Evolutionary conservation across 108 stramenopile genomes (phyloP), one percentile per base, ranked within the genome.

Genomic region (Bacterosira constricta): DNA sequence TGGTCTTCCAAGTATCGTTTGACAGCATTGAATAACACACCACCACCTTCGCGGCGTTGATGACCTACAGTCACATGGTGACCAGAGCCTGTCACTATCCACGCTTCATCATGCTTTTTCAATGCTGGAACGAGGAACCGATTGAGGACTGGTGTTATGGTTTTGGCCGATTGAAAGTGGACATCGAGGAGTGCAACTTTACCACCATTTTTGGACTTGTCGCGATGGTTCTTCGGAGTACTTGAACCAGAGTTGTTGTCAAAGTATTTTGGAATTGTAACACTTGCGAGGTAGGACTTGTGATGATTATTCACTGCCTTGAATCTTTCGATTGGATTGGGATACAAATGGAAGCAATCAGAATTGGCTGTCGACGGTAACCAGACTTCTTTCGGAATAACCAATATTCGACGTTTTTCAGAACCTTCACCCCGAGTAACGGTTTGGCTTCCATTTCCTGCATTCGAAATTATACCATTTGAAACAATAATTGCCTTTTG

Each of bases 121-220:
- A 80, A 30, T 1, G 79, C 79, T 23, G 53, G 46, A 18, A 66
- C 25, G 27, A 80, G 79, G 27, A 73, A 80, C 12, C 47, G 71
- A 38, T 80, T 59, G 29, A 80, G 71, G 13, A 80, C 71, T 10
- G 79, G 41, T 26, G 34, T 50, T n/a, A 80, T 63, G 0, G 79
- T 72, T 68, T 73, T 80, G 49, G 79, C 66, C 31, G 79, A 80
- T 51, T 80, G 79, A 67, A 80, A 80, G 29, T 80, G 79, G 0
- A 72, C 71, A 39, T 80, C 79, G 20, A 80, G 58, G 18, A 80
- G 66, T 39, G 79, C 42, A 27, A 80, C 79, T 49, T 71, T 72
- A 32, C 71, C 71, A 44, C 37, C 30, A 39, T 31, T 57, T 21
- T 7, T 27, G 17, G 47, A 30, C 5, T 59, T 71, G n/a, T n/a